Conservation (phyloP, 2,329 filamentous ascomycete genomes). For the Aspergillus fructus region DNA sequence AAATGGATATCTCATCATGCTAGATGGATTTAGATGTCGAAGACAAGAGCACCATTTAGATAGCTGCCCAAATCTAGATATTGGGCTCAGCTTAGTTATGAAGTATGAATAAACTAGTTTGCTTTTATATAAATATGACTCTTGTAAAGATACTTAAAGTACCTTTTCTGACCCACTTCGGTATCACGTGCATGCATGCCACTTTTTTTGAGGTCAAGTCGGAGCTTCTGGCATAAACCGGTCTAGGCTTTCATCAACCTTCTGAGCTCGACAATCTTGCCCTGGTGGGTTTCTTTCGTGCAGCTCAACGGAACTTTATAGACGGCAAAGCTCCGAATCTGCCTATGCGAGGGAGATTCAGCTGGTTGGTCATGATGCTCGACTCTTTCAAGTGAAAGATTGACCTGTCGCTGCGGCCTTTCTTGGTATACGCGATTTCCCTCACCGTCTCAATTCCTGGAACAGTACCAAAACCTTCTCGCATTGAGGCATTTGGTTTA, state of each 20-base stretch:
- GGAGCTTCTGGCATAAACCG: background rate
- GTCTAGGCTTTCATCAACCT: background rate
- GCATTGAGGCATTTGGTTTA: background rate
- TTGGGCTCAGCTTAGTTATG: background rate
- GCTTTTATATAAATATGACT: background rate
- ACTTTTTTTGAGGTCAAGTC: background rate
- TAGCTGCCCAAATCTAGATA: background rate
- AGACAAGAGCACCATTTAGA: background rate
- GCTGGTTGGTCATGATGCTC: background rate
- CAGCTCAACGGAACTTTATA: background rate
- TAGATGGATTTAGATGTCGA: background rate
- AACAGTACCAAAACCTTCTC: background rate
- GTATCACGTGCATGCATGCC: background rate
- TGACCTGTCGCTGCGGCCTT: background rate
- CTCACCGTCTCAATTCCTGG: background rate
- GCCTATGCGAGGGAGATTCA: constrained; percentile 2
- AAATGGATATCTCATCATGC: background rate
- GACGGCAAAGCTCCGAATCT: background rate
- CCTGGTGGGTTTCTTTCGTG: background rate
- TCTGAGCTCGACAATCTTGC: background rate
- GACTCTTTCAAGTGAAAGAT: constrained; percentile 2
- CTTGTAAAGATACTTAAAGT: background rate
- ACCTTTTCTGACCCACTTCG: background rate
- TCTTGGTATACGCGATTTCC: background rate
- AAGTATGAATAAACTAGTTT: background rate